These are phyloP conservation scores for Citeromyces siamensis DNA, from an alignment of 1,139 yeast species.

Conservation along the genomic window DNA sequence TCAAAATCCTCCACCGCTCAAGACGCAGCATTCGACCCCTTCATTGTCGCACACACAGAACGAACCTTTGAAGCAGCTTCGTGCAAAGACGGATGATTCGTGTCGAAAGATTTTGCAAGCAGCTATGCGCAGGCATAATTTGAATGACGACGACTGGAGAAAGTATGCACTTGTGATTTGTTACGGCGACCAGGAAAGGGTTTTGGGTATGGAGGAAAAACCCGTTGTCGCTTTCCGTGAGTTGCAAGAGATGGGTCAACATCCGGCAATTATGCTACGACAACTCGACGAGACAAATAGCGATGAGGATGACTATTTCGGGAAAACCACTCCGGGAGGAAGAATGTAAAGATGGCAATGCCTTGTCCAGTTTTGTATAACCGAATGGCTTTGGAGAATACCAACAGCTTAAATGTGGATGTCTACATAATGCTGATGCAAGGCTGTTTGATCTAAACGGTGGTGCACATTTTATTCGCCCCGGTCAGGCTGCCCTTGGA, in stretches of 20 bases:
- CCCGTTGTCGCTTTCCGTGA: slow-evolving; percentile 88
- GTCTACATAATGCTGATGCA: too few relatives aligned
- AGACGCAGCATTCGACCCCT: neutral
- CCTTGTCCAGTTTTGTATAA: too few relatives aligned
- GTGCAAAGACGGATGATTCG: slow-evolving; percentile 88
- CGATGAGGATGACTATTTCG: slow-evolving; percentile 11
- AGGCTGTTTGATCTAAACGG: too few relatives aligned
- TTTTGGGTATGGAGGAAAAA: slow-evolving; percentile 72
- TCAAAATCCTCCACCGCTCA: neutral
- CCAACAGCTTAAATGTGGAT: too few relatives aligned
- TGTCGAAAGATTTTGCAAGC: slow-evolving; percentile 82
- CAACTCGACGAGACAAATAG: slow-evolving; percentile 49
- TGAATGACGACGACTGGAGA: slow-evolving; percentile 75
- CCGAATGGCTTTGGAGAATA: too few relatives aligned
- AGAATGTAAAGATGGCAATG: slow-evolving; percentile 4
- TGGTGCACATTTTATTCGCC: too few relatives aligned
- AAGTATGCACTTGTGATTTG: slow-evolving; percentile 84
- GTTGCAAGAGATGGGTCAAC: slow-evolving; percentile 74
- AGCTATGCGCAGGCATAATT: slow-evolving; percentile 78
- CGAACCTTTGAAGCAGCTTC: slow-evolving; percentile 75
- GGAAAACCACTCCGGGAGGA: slow-evolving; percentile 6
- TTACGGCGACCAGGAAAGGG: slow-evolving; percentile 73
- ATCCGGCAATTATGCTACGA: slow-evolving; percentile 89
- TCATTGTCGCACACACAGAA: slow-evolving; percentile 4
- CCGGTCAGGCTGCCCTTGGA: too few relatives aligned